A percentile compares a stretch with the other conserved stretches of the same genome.
phyloP scores from a whole-genome alignment of 345 rosid genomes.

The Gossypium turneri region DNA sequence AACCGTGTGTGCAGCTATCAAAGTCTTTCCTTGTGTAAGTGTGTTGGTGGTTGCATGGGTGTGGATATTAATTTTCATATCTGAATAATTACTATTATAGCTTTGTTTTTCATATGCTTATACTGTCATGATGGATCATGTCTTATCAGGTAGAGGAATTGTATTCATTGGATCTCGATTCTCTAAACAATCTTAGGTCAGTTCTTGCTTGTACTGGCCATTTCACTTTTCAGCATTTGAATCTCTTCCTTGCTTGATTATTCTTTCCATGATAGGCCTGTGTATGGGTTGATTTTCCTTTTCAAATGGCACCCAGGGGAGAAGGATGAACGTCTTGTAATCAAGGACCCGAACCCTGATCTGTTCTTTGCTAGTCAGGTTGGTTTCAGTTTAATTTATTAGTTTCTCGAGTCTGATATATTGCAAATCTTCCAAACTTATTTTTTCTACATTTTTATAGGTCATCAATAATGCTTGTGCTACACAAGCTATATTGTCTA shows the following conservation, averaged over 20 bases:
- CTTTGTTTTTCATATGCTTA: not conserved
- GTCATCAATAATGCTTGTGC: constrained; percentile 99
- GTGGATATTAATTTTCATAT: not conserved
- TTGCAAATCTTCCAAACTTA: not conserved
- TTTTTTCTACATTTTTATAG: constrained; percentile 26
- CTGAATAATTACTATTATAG: not conserved
- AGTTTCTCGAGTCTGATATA: not conserved
- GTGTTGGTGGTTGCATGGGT: not conserved
- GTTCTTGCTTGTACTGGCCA: constrained; percentile 11
- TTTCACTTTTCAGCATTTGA: not conserved
- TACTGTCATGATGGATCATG: constrained; percentile 13
- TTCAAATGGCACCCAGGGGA: constrained; percentile 96
- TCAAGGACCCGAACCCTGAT: constrained; percentile 72
- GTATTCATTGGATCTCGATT: constrained; percentile 87
- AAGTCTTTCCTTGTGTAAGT: too few species aligned
- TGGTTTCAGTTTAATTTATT: constrained; percentile 6
- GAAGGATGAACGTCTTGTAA: constrained; percentile 82
- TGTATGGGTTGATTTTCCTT: constrained; percentile 91
- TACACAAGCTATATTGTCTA: constrained; percentile 91
- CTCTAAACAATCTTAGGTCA: constrained; percentile 80
- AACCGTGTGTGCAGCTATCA: not conserved
- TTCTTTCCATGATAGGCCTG: constrained; percentile 51
- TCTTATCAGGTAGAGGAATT: constrained; percentile 80
- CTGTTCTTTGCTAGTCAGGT: constrained; percentile 96
- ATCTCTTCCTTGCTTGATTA: not conserved